A percentile compares a stretch with the other conserved stretches of the same genome.
Conservation (phyloP, 148 eudicot species). For the Mesembryanthemum crystallinum region DNA sequence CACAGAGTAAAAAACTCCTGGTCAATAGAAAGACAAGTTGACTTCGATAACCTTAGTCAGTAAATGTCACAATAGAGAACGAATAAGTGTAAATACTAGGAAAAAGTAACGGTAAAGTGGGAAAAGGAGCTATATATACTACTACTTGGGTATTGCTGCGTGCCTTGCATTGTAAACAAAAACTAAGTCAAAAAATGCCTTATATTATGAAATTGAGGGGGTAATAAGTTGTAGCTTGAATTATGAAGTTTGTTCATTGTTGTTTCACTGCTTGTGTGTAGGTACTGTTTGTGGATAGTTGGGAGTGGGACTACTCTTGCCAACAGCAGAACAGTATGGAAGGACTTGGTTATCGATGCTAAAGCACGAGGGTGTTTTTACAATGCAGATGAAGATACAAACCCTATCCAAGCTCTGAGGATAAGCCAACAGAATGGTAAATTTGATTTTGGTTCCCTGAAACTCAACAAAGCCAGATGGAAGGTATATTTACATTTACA, state of each 20-base stretch:
- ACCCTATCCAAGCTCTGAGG: constrained; percentile 16
- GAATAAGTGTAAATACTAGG: too few relatives aligned
- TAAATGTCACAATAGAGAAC: too few relatives aligned
- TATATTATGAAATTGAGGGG: too few relatives aligned
- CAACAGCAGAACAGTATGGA: constrained; percentile 39
- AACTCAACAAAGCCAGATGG: constrained; percentile 40
- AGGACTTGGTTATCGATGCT: constrained; percentile 36
- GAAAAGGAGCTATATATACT: too few relatives aligned
- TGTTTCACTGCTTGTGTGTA: constrained; percentile 8
- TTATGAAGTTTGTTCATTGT: not conserved
- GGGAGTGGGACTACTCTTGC: constrained; percentile 42
- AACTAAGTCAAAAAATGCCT: too few relatives aligned
- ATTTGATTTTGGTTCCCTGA: constrained; percentile 17
- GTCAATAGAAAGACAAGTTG: too few relatives aligned
- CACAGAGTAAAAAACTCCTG: too few relatives aligned
- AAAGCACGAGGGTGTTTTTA: constrained; percentile 34
- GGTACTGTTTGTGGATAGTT: constrained; percentile 55
- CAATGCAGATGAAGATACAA: constrained; percentile 20
- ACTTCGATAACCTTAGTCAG: too few relatives aligned
- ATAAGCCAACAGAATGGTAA: not conserved
- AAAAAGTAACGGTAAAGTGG: too few relatives aligned
- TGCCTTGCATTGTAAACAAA: too few relatives aligned
- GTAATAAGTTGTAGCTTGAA: not conserved
- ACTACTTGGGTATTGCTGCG: too few relatives aligned
- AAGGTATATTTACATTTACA: constrained; percentile 33